A percentile compares a stretch with the other conserved stretches of the same genome.
These are phyloP conservation scores for Meira miltonrushii DNA, from an alignment of 1,284 basidiomycete species.

Conservation along the genomic window DNA sequence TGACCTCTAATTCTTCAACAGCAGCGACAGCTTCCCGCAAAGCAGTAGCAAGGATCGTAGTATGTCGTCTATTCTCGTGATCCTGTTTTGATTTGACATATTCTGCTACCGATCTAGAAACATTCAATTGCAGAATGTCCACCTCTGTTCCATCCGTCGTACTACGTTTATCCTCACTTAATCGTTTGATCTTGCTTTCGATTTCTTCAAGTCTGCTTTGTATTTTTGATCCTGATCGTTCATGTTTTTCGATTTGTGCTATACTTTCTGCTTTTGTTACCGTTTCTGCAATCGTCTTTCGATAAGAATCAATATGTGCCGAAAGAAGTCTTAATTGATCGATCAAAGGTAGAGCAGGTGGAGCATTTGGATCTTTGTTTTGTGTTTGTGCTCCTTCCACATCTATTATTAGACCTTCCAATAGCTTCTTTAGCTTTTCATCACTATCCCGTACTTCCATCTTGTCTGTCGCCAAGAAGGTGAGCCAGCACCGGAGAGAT, in stretches of 20 bases:
- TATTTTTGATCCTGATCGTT: not conserved
- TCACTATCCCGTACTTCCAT: too few species aligned
- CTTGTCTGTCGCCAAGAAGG: too few species aligned
- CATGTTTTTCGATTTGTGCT: not conserved
- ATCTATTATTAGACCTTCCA: not conserved
- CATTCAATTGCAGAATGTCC: too few species aligned
- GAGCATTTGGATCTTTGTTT: not conserved
- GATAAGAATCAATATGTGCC: constrained; percentile 5
- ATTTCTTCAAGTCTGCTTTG: not conserved
- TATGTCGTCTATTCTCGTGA: too few species aligned
- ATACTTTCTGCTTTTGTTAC: not conserved
- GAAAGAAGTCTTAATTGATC: constrained; percentile 2
- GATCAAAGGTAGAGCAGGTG: constrained; percentile 1
- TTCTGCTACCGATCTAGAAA: too few species aligned
- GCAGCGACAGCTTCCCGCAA: not conserved
- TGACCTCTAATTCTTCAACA: not conserved
- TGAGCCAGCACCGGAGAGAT: too few species aligned
- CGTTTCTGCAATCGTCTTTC: not conserved
- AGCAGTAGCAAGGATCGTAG: not conserved
- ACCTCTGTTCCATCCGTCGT: too few species aligned
- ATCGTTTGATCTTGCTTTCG: not conserved
- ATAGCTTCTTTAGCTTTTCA: not conserved
- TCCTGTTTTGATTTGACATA: too few species aligned
- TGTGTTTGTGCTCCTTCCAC: not conserved
- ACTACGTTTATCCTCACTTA: not conserved